Conservation (phyloP, 1,139 yeast species). For the Scheffersomyces illinoinensis region DNA sequence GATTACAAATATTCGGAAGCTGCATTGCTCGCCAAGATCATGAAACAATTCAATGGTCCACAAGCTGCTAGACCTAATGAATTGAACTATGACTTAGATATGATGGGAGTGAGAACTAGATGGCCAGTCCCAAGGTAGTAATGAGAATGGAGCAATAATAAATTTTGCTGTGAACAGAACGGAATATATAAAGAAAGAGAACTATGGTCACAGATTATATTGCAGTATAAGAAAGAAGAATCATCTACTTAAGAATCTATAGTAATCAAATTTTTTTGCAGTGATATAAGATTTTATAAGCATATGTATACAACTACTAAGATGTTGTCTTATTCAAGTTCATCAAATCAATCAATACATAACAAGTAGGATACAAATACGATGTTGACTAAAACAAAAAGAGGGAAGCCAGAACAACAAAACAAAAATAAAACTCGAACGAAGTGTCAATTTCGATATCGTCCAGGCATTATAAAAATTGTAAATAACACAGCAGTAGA, state of each 20-base stretch:
- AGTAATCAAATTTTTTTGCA: not conserved
- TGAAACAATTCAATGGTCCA: conserved; percentile 48
- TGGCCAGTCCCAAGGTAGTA: conserved; percentile 29
- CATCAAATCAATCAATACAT: conserved; percentile 2
- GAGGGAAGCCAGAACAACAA: not conserved
- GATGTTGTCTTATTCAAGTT: not conserved
- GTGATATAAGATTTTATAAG: not conserved
- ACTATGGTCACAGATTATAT: not conserved
- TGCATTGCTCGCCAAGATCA: conserved; percentile 41
- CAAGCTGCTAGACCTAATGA: conserved; percentile 38
- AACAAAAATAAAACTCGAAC: not conserved
- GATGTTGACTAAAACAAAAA: conserved; percentile 6
- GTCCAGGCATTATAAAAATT: conserved; percentile 1
- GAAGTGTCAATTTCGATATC: not conserved
- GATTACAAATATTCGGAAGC: conserved; percentile 36
- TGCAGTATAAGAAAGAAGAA: not conserved
- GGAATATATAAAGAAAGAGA: not conserved
- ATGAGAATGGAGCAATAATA: not conserved
- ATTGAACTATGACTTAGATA: conserved; percentile 34
- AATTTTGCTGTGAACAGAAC: not conserved
- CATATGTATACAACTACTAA: not conserved
- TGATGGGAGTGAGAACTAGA: conserved; percentile 37
- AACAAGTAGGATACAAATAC: conserved; percentile 2
- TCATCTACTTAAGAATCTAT: not conserved
- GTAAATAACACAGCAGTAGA: conserved; percentile 7